Percentiles rank a stretch among this genome's conserved stretches.
Conservation (phyloP, 495 filamentous ascomycete species). For the Haplographium delicatum region DNA sequence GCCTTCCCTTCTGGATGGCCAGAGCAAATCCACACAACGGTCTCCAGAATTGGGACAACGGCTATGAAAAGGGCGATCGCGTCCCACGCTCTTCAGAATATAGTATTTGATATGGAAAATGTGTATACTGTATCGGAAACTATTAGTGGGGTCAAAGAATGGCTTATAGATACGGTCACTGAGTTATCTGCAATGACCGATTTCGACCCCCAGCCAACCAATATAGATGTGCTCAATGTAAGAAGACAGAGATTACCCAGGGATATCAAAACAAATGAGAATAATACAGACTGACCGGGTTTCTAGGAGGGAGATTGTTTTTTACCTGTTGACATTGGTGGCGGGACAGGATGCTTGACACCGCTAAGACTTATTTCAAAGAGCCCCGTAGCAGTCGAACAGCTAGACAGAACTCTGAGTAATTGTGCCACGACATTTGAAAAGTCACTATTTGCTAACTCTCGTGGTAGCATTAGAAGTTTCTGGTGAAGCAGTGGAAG, state of each 20-base stretch:
- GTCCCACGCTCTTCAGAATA: not conserved
- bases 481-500: slow-evolving; percentile 10
- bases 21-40: slow-evolving; percentile 4
- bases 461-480: slow-evolving; percentile 5
- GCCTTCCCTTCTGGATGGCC: slow-evolving; percentile 10
- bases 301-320: slow-evolving; percentile 11
- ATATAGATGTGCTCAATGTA: slow-evolving; percentile 7
- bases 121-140: slow-evolving; percentile 14
- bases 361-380: slow-evolving; percentile 3
- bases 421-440: not conserved
- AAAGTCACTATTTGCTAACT: not conserved
- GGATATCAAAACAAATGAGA: no score
- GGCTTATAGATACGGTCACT: slow-evolving; percentile 1
- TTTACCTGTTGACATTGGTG: slow-evolving; percentile 11
- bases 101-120: slow-evolving; percentile 6
- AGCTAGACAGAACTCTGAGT: slow-evolving; percentile 8
- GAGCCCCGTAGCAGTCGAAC: slow-evolving; percentile 3
- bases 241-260: not conserved
- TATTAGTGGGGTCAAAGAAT: slow-evolving; percentile 6
- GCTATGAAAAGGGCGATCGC: slow-evolving; percentile 1
- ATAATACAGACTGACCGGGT: no score
- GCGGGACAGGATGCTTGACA: slow-evolving; percentile 11
- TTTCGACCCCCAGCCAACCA: not conserved
- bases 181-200: not conserved
- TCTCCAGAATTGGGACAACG: slow-evolving; percentile 3